Conservation (phyloP, 2,329 filamentous ascomycete genomes). For the Pyricularia grisea region DNA sequence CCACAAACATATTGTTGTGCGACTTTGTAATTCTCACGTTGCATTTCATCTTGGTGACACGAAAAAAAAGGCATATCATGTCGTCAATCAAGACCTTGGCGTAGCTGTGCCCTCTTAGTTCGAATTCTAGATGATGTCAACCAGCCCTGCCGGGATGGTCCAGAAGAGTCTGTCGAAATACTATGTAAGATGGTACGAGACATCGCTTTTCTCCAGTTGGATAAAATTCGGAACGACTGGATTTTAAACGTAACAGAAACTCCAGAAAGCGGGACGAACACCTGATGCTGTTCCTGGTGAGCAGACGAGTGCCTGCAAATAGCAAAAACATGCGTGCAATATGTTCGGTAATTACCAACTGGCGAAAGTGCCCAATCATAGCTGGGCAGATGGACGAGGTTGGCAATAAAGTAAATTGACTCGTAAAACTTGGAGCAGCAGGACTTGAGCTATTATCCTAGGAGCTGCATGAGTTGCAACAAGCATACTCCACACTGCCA, state of each 20-base stretch:
- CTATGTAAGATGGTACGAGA: not conserved
- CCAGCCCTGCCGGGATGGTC: not conserved
- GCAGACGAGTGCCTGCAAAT: not conserved
- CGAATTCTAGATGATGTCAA: not conserved
- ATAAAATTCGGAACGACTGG: not conserved
- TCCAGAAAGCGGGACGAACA: not conserved
- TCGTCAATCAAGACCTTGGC: not conserved
- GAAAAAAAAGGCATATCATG: not conserved
- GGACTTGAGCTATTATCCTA: not conserved
- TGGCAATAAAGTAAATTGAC: not conserved
- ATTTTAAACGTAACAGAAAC: not conserved
- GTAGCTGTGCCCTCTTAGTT: not conserved
- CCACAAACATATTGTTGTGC: not conserved
- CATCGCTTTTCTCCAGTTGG: not conserved
- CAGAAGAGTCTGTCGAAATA: not conserved
- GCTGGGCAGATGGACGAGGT: not conserved
- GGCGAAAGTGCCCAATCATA: not conserved
- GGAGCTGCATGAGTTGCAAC: not conserved
- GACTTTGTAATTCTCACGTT: not conserved
- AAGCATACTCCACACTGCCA: too few relatives aligned
- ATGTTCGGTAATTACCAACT: too few relatives aligned
- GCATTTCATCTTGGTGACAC: not conserved
- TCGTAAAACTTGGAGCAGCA: not conserved
- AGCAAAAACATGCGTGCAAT: too few relatives aligned
- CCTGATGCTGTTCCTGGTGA: not conserved